Evolutionary conservation across 768 basidiomycete species (phyloP).

Genomic region (Boletus rex-veris): DNA sequence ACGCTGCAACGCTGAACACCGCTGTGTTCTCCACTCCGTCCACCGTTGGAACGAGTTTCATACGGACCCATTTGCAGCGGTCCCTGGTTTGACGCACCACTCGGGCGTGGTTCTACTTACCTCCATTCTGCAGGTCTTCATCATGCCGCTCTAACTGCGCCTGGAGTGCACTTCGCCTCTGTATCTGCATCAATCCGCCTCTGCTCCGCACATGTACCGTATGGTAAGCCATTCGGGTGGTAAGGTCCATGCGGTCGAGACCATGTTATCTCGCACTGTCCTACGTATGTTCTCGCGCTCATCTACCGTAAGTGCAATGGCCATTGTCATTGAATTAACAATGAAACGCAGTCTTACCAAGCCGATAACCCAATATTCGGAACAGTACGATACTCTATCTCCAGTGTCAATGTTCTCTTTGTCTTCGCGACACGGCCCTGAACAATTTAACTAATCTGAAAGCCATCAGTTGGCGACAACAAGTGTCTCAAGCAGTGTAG

Average conservation of each 20-base stretch:
- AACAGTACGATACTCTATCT: neutral
- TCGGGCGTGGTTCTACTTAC: neutral
- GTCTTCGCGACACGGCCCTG: constrained; percentile 10
- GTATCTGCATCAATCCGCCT: neutral
- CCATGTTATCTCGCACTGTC: constrained; percentile 1
- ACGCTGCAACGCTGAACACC: neutral
- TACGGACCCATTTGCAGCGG: neutral
- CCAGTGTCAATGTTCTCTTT: neutral
- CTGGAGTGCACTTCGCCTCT: neutral
- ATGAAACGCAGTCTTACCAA: neutral
- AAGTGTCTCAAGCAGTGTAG: neutral
- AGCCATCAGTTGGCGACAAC: neutral
- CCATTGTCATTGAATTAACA: neutral
- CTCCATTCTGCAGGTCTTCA: neutral
- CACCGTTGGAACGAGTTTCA: constrained; percentile 5
- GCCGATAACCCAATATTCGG: neutral
- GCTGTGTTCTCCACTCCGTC: neutral
- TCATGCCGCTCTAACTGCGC: constrained; percentile 6
- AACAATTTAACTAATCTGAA: constrained; percentile 2
- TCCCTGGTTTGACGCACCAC: neutral
- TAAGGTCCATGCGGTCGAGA: neutral
- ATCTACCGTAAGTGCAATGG: neutral
- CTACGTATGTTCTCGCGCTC: constrained; percentile 9
- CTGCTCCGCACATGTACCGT: constrained; percentile 6
- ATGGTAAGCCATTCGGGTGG: neutral